Percentiles rank a stretch among this genome's conserved stretches.
phyloP scores from a whole-genome alignment of 495 filamentous ascomycete genomes.

The Neurospora hispaniola region DNA sequence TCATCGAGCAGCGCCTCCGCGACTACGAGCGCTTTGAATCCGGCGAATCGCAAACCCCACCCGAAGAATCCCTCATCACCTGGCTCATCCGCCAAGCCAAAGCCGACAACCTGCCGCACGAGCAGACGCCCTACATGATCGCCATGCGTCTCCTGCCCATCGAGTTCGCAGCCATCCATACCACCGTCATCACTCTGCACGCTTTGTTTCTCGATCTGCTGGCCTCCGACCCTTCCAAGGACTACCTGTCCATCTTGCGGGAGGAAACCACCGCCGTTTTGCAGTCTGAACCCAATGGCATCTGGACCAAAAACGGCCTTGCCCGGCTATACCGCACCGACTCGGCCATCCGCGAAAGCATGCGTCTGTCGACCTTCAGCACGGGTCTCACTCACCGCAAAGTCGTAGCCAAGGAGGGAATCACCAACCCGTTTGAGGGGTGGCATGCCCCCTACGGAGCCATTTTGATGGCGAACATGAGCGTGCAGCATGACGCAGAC shows the following conservation, averaged over 20 bases:
- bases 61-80: conserved; percentile 26
- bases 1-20: conserved; percentile 20
- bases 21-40: conserved; percentile 16
- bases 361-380: conserved; percentile 23
- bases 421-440: conserved; percentile 22
- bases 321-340: conserved; percentile 20
- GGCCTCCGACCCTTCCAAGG: conserved; percentile 18
- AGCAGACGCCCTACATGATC: conserved; percentile 14
- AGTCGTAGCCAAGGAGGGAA: conserved; percentile 22
- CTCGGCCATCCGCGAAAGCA: conserved; percentile 27
- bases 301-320: conserved; percentile 32
- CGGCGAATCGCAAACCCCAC: conserved; percentile 1
- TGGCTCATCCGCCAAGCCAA: conserved; percentile 27
- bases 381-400: conserved; percentile 23
- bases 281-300: conserved; percentile 15
- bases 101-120: conserved; percentile 12
- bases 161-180: conserved; percentile 39
- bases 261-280: conserved; percentile 26
- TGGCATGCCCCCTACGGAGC: conserved; percentile 25
- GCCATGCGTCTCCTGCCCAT: conserved; percentile 28
- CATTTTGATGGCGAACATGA: conserved; percentile 21
- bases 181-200: conserved; percentile 33
- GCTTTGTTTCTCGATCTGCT: conserved; percentile 35
- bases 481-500: conserved; percentile 21
- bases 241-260: conserved; percentile 22